Conservation (phyloP, 805 yeast genomes). For the Metschnikowia santaceciliae region DNA sequence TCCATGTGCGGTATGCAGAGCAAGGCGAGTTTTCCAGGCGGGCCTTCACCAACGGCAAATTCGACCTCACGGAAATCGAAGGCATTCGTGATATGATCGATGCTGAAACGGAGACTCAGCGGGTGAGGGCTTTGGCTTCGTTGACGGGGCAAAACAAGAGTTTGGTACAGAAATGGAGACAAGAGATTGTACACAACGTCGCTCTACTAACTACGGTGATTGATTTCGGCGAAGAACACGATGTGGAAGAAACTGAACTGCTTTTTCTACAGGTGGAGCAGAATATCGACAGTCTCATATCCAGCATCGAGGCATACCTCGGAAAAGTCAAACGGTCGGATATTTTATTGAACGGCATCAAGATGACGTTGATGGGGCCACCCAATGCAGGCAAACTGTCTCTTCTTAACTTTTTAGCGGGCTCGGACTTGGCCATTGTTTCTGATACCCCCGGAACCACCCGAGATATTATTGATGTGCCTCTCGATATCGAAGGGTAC, state of each 20-base stretch:
- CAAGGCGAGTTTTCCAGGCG: conserved; percentile 89
- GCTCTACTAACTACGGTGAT: conserved; percentile 83
- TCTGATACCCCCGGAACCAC: conserved; percentile 93
- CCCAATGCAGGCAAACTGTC: conserved; percentile 98
- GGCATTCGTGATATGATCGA: conserved; percentile 85
- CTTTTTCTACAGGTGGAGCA: conserved; percentile 49
- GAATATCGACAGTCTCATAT: conserved; percentile 39
- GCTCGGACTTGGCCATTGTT: conserved; percentile 84
- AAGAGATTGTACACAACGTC: conserved; percentile 55
- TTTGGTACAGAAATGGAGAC: conserved; percentile 64
- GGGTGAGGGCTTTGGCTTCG: conserved; percentile 68
- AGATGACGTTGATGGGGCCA: conserved; percentile 74
- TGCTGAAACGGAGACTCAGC: conserved; percentile 89
- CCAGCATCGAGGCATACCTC: conserved; percentile 44
- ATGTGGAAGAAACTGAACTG: conserved; percentile 58
- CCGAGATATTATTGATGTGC: conserved; percentile 79
- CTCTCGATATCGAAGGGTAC: conserved; percentile 76
- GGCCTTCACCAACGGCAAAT: conserved; percentile 78
- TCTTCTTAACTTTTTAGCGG: conserved; percentile 67
- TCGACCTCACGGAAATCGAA: conserved; percentile 87
- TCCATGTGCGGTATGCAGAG: conserved; percentile 71
- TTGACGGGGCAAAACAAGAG: conserved; percentile 64
- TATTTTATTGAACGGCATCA: conserved; percentile 67
- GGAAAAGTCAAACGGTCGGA: conserved; percentile 52
- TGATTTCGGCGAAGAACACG: conserved; percentile 94